Conservation (phyloP, 371 early-diverging fungal species). For the Rhizomucor miehei region DNA sequence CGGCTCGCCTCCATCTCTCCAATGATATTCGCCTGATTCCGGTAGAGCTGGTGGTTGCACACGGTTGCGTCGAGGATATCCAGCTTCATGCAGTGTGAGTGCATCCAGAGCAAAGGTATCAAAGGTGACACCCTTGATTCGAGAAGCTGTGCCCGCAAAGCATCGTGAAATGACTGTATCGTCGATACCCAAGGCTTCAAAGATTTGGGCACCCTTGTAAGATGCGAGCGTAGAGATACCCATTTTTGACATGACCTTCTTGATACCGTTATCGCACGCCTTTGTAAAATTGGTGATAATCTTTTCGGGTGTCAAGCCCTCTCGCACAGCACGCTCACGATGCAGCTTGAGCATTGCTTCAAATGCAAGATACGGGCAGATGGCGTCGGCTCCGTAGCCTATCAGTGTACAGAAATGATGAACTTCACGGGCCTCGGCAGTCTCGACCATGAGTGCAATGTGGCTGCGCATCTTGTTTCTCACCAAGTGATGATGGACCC, state of each 20-base stretch:
- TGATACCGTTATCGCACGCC: conserved; percentile 89
- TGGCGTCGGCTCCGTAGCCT: conserved; percentile 97
- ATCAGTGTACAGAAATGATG: conserved; percentile 95
- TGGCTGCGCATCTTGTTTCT: conserved; percentile 83
- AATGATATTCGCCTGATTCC: conserved; percentile 95
- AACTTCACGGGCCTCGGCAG: conserved; percentile 94
- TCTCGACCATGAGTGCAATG: conserved; percentile 88
- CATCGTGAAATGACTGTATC: conserved; percentile 85
- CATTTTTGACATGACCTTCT: conserved; percentile 99
- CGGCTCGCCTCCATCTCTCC: conserved; percentile 89
- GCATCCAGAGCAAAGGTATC: conserved; percentile 89
- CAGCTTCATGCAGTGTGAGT: conserved; percentile 81
- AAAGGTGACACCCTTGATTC: conserved; percentile 91
- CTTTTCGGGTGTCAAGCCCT: conserved; percentile 47
- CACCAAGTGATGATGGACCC: conserved; percentile 92
- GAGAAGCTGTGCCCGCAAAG: conserved; percentile 92
- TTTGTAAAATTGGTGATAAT: conserved; percentile 80
- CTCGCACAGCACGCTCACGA: conserved; percentile 73
- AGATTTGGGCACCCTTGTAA: conserved; percentile 98
- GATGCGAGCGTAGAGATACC: conserved; percentile 96
- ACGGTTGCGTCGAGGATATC: conserved; percentile 74
- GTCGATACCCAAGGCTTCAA: conserved; percentile 94
- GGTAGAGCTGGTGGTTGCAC: conserved; percentile 68
- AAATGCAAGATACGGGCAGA: conserved; percentile 91
- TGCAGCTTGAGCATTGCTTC: conserved; percentile 87